Base-by-base conservation (phyloP, 768 basidiomycete genomes). In the Russula emetica region DNA sequence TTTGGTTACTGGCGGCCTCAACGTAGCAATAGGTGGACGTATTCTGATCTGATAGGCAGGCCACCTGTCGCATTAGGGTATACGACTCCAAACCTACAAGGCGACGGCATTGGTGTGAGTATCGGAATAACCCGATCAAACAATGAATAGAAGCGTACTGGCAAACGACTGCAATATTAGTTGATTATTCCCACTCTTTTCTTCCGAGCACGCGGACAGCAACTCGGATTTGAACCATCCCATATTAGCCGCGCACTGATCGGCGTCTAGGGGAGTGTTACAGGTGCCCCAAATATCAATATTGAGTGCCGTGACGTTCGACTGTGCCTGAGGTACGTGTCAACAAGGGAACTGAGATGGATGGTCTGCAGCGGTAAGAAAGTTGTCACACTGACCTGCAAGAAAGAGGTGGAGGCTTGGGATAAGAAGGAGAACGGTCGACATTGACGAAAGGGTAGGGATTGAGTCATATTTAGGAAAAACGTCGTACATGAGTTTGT, bases 201-300 rank as follows among this genome's bases (percentile, higher is more conserved):
- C 92, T 20, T 72, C 66, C 28, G 75, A 73, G 70, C 92, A 94
- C 1, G 78, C 74, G 1, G 71, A 69, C 67, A 79, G 73, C 18
- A 92, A 72, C 36, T 74, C 67, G 0, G 73, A 70, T 2, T 82
- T 80, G 71, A 87, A 89, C 79, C 81, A 83, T 7, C 70, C 78
- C 85, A 94, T 90, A 67, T 87, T 88, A 32, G 75, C 67, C n/a
- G 74, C 68, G 69, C 92, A 94, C 64, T 85, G 79, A 26, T 74
- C 77, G 16, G 75, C 71, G 2, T 72, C 70, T 1, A 74, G 70
- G 18, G 71, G 74, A 7, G 89, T 88, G 68, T 91, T 86, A 73
- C 92, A 94, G 0, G 87, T 90, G 2, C 88, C 89, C 86, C 89
- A 90, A 8, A 93, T 70, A 55, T 91, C 77, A 10, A 77, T 73